Percentiles rank a stretch among this genome's conserved stretches.
Conservation (phyloP, 2,329 filamentous ascomycete species). For the Pseudodiploospora longispora region DNA sequence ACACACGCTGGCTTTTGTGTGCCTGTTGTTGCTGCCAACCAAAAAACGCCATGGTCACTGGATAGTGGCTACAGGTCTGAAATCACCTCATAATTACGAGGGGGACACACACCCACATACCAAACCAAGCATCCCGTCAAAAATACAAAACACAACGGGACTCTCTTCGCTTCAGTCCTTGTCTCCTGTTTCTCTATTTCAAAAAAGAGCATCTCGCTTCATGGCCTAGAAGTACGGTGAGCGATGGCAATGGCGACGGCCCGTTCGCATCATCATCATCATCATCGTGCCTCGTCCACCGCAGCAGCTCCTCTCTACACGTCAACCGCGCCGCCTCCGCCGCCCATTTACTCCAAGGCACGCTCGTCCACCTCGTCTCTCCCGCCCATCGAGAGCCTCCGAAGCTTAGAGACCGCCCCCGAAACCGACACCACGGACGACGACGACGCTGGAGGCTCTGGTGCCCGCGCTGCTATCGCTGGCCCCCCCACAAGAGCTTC, state of each 20-base stretch:
- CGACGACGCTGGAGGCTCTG: neutral
- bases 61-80: too few species aligned
- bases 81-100: too few species aligned
- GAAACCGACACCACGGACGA: neutral
- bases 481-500: neutral
- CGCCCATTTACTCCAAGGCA: neutral
- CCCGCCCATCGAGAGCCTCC: neutral
- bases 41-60: too few species aligned
- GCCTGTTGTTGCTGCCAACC: too few species aligned
- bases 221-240: conserved; percentile 14
- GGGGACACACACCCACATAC: too few species aligned
- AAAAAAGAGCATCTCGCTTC: neutral
- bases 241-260: conserved; percentile 12
- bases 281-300: neutral
- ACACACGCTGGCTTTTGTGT: too few species aligned
- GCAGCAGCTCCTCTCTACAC: neutral
- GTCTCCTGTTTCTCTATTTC: too few species aligned
- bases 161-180: too few species aligned
- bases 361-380: neutral
- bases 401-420: neutral
- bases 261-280: conserved; percentile 6
- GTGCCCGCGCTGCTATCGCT: neutral
- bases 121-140: too few species aligned
- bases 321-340: neutral
- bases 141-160: too few species aligned